Evolutionary conservation across 306 rosid genomes (phyloP), one percentile per base, ranked within the genome.

Genomic region (Gleditsia sinensis): DNA sequence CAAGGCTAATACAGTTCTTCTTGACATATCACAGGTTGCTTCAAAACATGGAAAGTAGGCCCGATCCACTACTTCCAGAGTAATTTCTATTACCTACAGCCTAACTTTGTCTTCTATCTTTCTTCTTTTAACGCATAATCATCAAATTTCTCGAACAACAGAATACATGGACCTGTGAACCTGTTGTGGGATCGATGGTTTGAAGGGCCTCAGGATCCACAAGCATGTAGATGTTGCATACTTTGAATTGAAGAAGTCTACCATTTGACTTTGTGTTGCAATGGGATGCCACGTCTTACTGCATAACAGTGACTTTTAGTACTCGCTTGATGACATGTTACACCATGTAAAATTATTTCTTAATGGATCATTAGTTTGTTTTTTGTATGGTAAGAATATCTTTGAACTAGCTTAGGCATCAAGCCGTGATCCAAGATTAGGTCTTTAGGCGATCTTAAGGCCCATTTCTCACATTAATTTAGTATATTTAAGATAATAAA

Each of bases 131-230:
- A 80, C 37, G 72, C 37, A 28, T 78, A 34, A 61, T 80, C 71
- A 54, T 63, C 54, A 20, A 24, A 32, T 50, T 64, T 48, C 69
- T 82, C 28, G 46, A 36, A 54, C 56, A 69, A 68, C 89, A 92
- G 96, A 78, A 81, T 81, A 69, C 84, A 51, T 76, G 97, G 93
- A 28, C 91, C 92, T 23, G 24, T 83, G 85, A 84, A 80, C 77
- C 80, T 80, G 24, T 46, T 60, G 60, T 91, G 93, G 97, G 86
- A 89, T 83, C 83, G 86, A 76, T 92, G 97, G 97, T 92, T 89
- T 74, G 97, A 92, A 74, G 93, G 93, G 46, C 84, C 96, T 49
- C 90, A 86, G 71, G 88, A 87, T 64, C 54, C 86, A 30, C 91
- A 70, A 79, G 80, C 83, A 13, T 92, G 97, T 80, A 75, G 87